These are phyloP conservation scores for Vanrija pseudolonga DNA, from an alignment of 1,284 basidiomycete genomes.

Conservation along the genomic window DNA sequence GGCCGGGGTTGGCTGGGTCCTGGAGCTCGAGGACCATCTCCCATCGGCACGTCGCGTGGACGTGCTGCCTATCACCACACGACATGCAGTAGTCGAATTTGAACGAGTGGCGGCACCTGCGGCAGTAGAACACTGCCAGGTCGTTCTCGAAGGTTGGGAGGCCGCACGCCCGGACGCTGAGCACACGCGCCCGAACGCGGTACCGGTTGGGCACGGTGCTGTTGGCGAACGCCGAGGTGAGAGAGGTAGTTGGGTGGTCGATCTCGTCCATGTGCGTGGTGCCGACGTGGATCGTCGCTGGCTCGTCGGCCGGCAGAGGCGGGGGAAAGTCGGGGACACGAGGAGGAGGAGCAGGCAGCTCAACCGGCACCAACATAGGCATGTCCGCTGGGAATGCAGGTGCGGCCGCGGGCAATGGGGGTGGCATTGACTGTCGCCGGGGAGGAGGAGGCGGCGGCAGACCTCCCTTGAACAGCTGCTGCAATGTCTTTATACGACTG, in stretches of 20 bases:
- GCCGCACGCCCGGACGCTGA: not conserved
- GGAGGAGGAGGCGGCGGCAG: too few species aligned
- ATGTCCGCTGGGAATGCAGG: too few species aligned
- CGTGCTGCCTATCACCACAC: conserved; percentile 9
- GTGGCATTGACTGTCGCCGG: too few species aligned
- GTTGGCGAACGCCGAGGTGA: conserved; percentile 21
- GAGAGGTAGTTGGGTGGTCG: conserved; percentile 21
- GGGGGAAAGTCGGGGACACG: not conserved
- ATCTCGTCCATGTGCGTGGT: conserved; percentile 13
- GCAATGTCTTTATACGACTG: conserved; percentile 10
- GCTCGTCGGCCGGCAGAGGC: not conserved
- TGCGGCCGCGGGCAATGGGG: not conserved
- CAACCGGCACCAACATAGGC: too few species aligned
- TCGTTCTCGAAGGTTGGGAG: not conserved
- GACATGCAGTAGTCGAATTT: conserved; percentile 2
- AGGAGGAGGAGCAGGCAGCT: too few species aligned
- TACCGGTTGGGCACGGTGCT: conserved; percentile 29
- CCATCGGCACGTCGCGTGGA: conserved; percentile 3
- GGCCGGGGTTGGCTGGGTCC: not conserved
- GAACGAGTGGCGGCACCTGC: conserved; percentile 4
- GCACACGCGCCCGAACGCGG: conserved; percentile 28
- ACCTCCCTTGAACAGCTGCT: not conserved
- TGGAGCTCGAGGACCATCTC: conserved; percentile 10
- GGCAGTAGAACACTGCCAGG: conserved; percentile 11
- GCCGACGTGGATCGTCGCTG: not conserved